Evolutionary conservation across 805 yeast species (phyloP).

Genomic region (Saturnispora mendoncae): DNA sequence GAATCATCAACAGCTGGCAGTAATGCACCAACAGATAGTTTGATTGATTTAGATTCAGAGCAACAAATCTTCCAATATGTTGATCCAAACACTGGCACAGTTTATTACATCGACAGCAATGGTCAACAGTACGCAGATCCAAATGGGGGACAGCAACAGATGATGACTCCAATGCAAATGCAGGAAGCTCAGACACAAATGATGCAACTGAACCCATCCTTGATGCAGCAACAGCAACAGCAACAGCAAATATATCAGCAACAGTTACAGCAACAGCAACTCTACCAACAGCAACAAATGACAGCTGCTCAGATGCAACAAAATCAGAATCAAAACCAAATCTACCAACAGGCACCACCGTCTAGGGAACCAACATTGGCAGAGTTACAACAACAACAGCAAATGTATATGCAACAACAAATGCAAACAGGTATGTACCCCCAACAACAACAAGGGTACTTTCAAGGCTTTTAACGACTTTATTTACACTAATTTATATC

Average conservation of each 20-base stretch:
- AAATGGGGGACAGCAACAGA: slow-evolving; percentile 12
- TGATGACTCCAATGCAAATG: slow-evolving; percentile 18
- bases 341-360: not conserved
- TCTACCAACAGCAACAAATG: slow-evolving; percentile 13
- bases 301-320: not conserved
- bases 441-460: slow-evolving; percentile 2
- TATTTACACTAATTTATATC: no score
- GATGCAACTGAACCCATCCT: slow-evolving; percentile 20
- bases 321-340: not conserved
- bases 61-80: slow-evolving; percentile 55
- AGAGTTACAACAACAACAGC: slow-evolving; percentile 5
- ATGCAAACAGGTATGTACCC: slow-evolving; percentile 4
- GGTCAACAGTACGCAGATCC: slow-evolving; percentile 52
- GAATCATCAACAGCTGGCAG: not conserved
- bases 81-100: slow-evolving; percentile 62
- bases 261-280: slow-evolving; percentile 10
- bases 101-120: slow-evolving; percentile 57
- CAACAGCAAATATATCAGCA: slow-evolving; percentile 8
- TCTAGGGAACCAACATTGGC: not conserved
- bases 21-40: slow-evolving; percentile 20
- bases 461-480: slow-evolving; percentile 5
- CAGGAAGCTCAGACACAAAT: slow-evolving; percentile 25
- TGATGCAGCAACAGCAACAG: slow-evolving; percentile 9
- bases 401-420: not conserved
- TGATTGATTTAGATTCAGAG: slow-evolving; percentile 24